Evolutionary conservation across 768 basidiomycete genomes (phyloP), one percentile per base, ranked within the genome.

Genomic region (Phlebiopsis gigantea): DNA sequence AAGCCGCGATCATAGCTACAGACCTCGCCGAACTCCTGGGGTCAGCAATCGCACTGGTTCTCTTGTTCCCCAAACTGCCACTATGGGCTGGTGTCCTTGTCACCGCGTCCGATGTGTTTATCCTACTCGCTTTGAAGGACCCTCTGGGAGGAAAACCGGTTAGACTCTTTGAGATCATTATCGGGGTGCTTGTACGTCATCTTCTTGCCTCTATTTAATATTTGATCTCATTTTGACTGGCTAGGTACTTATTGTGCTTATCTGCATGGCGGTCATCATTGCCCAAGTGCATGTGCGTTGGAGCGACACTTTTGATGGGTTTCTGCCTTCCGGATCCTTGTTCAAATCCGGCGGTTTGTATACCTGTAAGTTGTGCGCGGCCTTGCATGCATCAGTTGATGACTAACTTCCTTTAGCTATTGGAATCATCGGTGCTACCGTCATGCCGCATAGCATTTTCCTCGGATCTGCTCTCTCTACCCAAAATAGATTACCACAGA

Each of bases 371-470:
- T 69, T 61, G 6, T 5, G 15, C 31, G 19, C 22, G 22, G 21
- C 17, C 10, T n/a, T 9, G 42, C 22, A 12, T 1, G 3, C 22
- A 54, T 2, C 1, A 12, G 6, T 26, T 17, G 24, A 39, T 44
- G 42, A 52, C 47, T 19, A 29, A 21, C 31, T 9, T 31, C 8
- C 50, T 57, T 42, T 58, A 85, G 83, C 85, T 28, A 81, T 88
- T 53, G 88, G 88, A 34, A 84, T 91, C 49, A 65, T 89, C 1
- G 87, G 88, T 28, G 91, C 92, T 1, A 97, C 92, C 2, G 86
- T 93, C 57, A 95, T 95, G 93, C 93, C 93, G 0, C 93, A 95
- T 69, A 87, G 87, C 57, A 76, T 97, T n/a, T 93, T 90, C 75
- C 77, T 97, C 15, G 94, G 93, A 5, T 92, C 90, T 2, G 82